Conservation (phyloP, 208 protist species). For the Lotmaria passim region DNA sequence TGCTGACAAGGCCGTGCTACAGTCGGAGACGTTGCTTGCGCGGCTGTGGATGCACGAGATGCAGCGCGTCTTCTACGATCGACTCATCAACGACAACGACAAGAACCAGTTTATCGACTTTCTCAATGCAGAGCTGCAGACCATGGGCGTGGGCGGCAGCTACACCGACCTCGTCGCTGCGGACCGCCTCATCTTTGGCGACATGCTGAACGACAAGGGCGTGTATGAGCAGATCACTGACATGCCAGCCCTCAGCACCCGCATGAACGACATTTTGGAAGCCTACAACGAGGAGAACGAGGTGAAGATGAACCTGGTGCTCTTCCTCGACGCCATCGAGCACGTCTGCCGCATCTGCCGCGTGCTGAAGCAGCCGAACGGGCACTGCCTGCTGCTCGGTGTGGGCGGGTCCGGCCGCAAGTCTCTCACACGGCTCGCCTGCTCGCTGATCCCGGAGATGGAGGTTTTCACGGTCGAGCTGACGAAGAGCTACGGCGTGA, state of each 20-base stretch:
- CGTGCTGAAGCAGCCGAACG: conserved; percentile 94
- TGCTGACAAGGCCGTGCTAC: conserved; percentile 71
- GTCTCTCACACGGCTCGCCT: conserved; percentile 94
- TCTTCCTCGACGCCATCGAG: conserved; percentile 97
- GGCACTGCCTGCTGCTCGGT: conserved; percentile 96
- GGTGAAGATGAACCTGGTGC: conserved; percentile 94
- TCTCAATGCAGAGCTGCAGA: conserved; percentile 66
- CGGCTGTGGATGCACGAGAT: conserved; percentile 97
- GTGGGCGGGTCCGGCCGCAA: conserved; percentile 98
- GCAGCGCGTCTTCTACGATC: conserved; percentile 95
- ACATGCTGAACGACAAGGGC: conserved; percentile 84
- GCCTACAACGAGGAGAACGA: conserved; percentile 96
- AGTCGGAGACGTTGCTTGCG: conserved; percentile 64
- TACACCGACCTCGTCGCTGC: conserved; percentile 68
- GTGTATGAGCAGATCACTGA: conserved; percentile 94
- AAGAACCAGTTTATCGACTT: conserved; percentile 79
- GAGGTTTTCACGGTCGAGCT: conserved; percentile 97
- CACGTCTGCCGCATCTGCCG: conserved; percentile 96
- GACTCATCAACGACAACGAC: conserved; percentile 92
- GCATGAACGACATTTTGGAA: conserved; percentile 85
- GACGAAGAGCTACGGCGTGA: conserved; percentile 96
- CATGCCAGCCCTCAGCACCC: conserved; percentile 62
- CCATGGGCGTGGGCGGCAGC: conserved; percentile 62
- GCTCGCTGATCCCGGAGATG: conserved; percentile 93
- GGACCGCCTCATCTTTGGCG: conserved; percentile 94